Conservation (phyloP, 1,284 basidiomycete species). For the Inonotus hispidus region DNA sequence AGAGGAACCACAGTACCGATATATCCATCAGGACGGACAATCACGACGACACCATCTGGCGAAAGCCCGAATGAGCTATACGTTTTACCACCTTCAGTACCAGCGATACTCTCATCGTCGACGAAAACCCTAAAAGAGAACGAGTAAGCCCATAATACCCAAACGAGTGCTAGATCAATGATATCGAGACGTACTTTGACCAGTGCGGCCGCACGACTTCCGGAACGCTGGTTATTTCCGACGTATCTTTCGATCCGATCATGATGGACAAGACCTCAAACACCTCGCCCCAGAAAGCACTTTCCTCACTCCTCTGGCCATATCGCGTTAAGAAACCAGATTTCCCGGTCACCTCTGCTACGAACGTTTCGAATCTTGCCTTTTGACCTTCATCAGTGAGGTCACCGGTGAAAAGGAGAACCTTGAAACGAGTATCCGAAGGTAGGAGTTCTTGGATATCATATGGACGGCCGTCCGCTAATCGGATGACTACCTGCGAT, state of each 20-base stretch:
- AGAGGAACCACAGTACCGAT: conserved; percentile 55
- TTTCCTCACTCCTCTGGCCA: conserved; percentile 24
- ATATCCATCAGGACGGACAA: conserved; percentile 73
- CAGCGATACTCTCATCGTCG: conserved; percentile 38
- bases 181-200: conserved; percentile 47
- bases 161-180: background rate
- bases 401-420: conserved; percentile 64
- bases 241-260: conserved; percentile 39
- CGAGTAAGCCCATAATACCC: background rate
- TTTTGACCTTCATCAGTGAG: conserved; percentile 34
- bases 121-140: conserved; percentile 37
- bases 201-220: conserved; percentile 53
- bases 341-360: conserved; percentile 36
- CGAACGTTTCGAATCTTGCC: conserved; percentile 37
- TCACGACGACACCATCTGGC: conserved; percentile 51
- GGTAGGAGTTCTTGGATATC: conserved; percentile 68
- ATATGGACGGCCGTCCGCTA: conserved; percentile 54
- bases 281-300: conserved; percentile 24
- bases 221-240: conserved; percentile 46
- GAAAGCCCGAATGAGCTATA: conserved; percentile 57
- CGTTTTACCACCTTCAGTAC: conserved; percentile 37
- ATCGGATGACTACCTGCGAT: conserved; percentile 55
- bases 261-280: conserved; percentile 54
- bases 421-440: conserved; percentile 67
- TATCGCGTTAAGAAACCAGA: conserved; percentile 36